These are phyloP conservation scores for Wickerhamomyces sp. DNA, from an alignment of 1,139 yeast species.

Conservation along the genomic window DNA sequence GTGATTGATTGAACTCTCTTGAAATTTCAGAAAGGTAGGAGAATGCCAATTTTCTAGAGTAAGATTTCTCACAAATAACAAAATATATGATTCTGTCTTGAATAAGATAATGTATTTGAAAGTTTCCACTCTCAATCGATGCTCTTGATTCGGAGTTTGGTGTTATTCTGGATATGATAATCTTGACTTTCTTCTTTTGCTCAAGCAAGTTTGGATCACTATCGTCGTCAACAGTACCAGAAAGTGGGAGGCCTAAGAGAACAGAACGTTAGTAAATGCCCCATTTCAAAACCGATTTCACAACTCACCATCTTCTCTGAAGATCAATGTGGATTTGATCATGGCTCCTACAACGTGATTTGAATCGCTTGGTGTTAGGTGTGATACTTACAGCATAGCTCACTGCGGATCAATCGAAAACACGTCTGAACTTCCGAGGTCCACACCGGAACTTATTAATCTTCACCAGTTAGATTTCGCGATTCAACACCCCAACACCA, in stretches of 20 bases:
- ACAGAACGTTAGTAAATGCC: too few species aligned
- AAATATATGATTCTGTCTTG: conserved; percentile 64
- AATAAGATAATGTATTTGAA: conserved; percentile 72
- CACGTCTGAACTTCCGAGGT: too few species aligned
- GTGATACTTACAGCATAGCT: too few species aligned
- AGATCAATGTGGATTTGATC: conserved; percentile 71
- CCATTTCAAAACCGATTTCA: too few species aligned
- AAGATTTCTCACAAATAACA: conserved; percentile 69
- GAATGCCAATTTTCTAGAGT: conserved; percentile 86
- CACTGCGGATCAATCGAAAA: too few species aligned
- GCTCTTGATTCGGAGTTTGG: conserved; percentile 84
- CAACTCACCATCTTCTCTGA: conserved; percentile 64
- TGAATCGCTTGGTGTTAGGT: too few species aligned
- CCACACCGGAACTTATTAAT: too few species aligned
- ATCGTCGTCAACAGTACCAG: conserved; percentile 91
- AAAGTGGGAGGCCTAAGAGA: conserved; percentile 67
- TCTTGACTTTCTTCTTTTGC: conserved; percentile 81
- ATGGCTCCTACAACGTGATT: conserved; percentile 24
- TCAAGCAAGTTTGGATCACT: conserved; percentile 51
- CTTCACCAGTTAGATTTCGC: too few species aligned
- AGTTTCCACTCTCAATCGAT: conserved; percentile 72
- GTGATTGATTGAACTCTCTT: conserved; percentile 74
- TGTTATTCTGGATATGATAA: conserved; percentile 69
- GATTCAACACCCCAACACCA: too few species aligned
- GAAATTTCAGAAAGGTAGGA: conserved; percentile 80